Evolutionary conservation across 2,329 filamentous ascomycete species (phyloP).

Genomic region (Metarhizium brunneum): DNA sequence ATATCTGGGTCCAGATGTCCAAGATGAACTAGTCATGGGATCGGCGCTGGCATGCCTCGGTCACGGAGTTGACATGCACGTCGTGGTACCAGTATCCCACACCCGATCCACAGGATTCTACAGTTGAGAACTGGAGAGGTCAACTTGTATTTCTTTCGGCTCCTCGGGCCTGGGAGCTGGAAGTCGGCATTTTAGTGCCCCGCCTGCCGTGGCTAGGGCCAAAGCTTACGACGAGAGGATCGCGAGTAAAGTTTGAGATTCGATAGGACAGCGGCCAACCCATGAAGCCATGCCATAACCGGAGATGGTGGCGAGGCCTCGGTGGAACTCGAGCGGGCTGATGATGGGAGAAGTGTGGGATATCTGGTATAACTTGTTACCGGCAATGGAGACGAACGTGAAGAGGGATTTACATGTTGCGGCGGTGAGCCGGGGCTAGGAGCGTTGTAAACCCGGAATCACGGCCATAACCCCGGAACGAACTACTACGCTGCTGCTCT

Average conservation of each 20-base stretch:
- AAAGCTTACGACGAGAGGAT: background rate
- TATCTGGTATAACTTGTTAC: too few relatives aligned
- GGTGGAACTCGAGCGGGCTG: background rate
- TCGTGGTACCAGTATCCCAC: background rate
- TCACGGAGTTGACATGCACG: too few relatives aligned
- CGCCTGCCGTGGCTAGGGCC: background rate
- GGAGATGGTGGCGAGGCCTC: background rate
- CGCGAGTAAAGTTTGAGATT: background rate
- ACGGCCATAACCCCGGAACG: too few relatives aligned
- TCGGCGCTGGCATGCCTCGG: background rate
- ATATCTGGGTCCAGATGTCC: background rate
- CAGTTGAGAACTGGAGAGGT: background rate
- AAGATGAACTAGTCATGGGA: background rate
- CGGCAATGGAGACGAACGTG: too few relatives aligned
- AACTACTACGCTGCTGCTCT: too few relatives aligned
- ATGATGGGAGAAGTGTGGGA: too few relatives aligned
- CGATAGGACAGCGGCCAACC: background rate
- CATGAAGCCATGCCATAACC: background rate
- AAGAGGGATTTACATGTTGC: too few relatives aligned
- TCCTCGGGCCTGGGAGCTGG: slow-evolving; percentile 1
- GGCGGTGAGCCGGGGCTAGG: too few relatives aligned
- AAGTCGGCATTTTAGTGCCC: slow-evolving; percentile 4
- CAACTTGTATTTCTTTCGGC: background rate
- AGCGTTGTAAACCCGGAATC: too few relatives aligned
- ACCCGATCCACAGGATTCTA: background rate